These are phyloP conservation scores for Fusarium ramigenum DNA, from an alignment of 2,329 filamentous ascomycete genomes.

Conservation along the genomic window DNA sequence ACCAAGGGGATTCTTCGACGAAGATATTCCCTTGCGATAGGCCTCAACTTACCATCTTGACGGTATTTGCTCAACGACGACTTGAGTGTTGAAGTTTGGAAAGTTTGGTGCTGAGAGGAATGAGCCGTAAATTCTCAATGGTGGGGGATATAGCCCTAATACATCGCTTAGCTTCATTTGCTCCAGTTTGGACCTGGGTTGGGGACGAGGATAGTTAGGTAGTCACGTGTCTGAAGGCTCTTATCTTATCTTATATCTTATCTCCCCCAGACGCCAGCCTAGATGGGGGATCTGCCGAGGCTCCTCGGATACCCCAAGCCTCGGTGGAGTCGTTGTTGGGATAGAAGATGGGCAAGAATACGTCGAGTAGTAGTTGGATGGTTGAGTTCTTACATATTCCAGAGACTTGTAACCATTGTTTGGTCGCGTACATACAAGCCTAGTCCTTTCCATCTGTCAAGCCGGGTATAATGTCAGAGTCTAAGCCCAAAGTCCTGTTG, in stretches of 20 bases:
- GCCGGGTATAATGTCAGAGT: conserved; percentile 36
- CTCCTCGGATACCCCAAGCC: conserved; percentile 26
- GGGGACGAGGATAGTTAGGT: conserved; percentile 49
- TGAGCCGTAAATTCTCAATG: conserved; percentile 44
- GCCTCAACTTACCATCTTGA: conserved; percentile 76
- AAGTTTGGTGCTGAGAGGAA: conserved; percentile 47
- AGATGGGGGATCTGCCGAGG: conserved; percentile 40
- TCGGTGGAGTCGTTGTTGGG: conserved; percentile 15
- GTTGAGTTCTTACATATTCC: neutral
- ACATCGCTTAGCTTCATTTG: conserved; percentile 34
- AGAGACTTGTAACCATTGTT: conserved; percentile 32
- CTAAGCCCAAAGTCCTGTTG: conserved; percentile 76
- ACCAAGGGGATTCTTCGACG: conserved; percentile 30
- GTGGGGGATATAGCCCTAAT: conserved; percentile 57
- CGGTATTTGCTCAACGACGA: conserved; percentile 60
- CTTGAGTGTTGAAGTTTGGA: conserved; percentile 49
- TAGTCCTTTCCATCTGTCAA: neutral
- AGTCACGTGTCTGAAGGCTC: conserved; percentile 36
- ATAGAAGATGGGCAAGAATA: conserved; percentile 6
- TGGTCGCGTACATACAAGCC: neutral
- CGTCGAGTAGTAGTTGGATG: neutral
- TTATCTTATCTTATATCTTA: conserved; percentile 20
- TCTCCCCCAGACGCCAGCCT: neutral
- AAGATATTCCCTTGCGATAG: conserved; percentile 43
- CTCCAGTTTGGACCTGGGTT: conserved; percentile 46